Percentiles rank a stretch among this genome's conserved stretches.
Evolutionary conservation across 139 green algal genomes (phyloP).

Genomic region (Tetraselmis striata): DNA sequence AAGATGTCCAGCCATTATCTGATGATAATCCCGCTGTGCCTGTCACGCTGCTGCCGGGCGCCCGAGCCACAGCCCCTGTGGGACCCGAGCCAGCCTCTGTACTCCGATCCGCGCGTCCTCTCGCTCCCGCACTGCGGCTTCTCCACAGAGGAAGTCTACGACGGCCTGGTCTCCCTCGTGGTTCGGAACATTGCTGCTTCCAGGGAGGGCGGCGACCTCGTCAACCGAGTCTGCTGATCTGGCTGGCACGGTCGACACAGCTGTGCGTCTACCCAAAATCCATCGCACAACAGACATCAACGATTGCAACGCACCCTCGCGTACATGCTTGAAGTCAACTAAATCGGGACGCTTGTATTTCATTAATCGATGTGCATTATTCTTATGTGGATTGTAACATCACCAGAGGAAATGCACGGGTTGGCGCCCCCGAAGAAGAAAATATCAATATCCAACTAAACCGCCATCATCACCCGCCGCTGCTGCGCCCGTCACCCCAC

Average conservation of each 20-base stretch:
- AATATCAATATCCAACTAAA: too few relatives aligned
- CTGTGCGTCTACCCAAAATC: too few relatives aligned
- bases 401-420: too few relatives aligned
- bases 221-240: neutral
- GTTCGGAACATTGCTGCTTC: neutral
- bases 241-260: too few relatives aligned
- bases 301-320: neutral
- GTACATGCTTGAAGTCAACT: neutral
- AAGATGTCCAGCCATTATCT: too few relatives aligned
- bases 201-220: neutral
- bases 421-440: too few relatives aligned
- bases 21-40: too few relatives aligned
- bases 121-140: neutral
- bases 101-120: neutral
- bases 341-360: neutral
- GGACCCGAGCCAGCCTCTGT: neutral
- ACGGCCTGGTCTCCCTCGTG: neutral
- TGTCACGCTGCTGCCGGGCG: too few relatives aligned
- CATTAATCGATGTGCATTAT: neutral
- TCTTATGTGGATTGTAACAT: neutral
- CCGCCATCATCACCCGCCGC: too few relatives aligned
- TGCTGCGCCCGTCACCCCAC: too few relatives aligned
- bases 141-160: neutral
- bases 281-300: neutral
- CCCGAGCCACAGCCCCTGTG: neutral